phyloP scores from a whole-genome alignment of 257 asterid genomes.

The Scutellaria galericulata region DNA sequence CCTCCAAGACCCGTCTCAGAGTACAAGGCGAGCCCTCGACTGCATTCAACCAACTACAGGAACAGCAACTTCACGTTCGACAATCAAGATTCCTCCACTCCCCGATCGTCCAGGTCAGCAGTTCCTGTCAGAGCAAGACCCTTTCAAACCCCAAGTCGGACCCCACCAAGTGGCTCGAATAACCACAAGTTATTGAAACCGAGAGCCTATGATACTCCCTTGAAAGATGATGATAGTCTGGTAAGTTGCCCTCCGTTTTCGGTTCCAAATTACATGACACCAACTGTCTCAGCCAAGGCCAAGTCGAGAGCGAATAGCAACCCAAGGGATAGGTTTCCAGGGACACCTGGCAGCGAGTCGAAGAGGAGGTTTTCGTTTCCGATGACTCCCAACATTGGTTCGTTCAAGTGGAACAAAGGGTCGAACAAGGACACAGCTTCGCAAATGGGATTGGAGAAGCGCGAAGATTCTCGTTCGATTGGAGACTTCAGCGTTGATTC shows the following conservation, averaged over 20 bases:
- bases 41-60: slow-evolving; percentile 37
- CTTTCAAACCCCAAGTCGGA: slow-evolving; percentile 65
- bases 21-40: slow-evolving; percentile 65
- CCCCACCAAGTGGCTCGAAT: slow-evolving; percentile 43
- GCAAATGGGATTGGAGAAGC: slow-evolving; percentile 52
- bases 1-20: slow-evolving; percentile 68
- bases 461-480: slow-evolving; percentile 50
- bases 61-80: slow-evolving; percentile 40
- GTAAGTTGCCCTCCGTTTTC: slow-evolving; percentile 92
- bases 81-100: slow-evolving; percentile 63
- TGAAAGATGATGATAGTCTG: slow-evolving; percentile 89
- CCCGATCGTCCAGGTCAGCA: slow-evolving; percentile 79
- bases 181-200: slow-evolving; percentile 46
- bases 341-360: slow-evolving; percentile 70
- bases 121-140: slow-evolving; percentile 56
- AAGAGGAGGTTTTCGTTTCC: slow-evolving; percentile 88
- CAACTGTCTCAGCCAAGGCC: slow-evolving; percentile 86
- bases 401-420: slow-evolving; percentile 81
- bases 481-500: slow-evolving; percentile 70
- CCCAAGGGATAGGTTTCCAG: slow-evolving; percentile 73
- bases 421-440: slow-evolving; percentile 61
- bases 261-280: slow-evolving; percentile 83
- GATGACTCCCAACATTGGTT: slow-evolving; percentile 63
- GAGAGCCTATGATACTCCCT: slow-evolving; percentile 49
- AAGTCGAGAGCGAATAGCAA: slow-evolving; percentile 74